These are phyloP conservation scores for Leccinum pellstonianum DNA, from an alignment of 768 basidiomycete species.

Conservation along the genomic window DNA sequence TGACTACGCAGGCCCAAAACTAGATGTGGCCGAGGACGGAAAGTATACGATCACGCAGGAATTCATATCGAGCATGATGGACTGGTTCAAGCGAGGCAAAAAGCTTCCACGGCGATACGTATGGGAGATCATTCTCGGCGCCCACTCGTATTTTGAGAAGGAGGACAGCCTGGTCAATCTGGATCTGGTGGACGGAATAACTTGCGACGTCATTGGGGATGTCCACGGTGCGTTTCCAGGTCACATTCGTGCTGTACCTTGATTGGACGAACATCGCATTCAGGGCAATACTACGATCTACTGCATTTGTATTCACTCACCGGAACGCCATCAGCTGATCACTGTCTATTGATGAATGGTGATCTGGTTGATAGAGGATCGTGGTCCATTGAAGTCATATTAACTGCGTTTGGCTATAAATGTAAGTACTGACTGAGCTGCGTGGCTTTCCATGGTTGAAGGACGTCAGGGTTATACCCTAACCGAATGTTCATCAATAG, in stretches of 20 bases:
- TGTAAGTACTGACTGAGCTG: constrained; percentile 46
- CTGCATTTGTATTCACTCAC: constrained; percentile 85
- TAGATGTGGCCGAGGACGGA: constrained; percentile 56
- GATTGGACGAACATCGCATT: constrained; percentile 10
- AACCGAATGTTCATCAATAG: constrained; percentile 89
- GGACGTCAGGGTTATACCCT: constrained; percentile 81
- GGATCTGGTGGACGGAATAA: constrained; percentile 69
- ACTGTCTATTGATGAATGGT: constrained; percentile 87
- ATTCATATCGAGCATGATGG: constrained; percentile 84
- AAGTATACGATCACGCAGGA: constrained; percentile 71
- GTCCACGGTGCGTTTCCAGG: constrained; percentile 67
- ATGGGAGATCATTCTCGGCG: constrained; percentile 95
- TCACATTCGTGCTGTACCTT: neutral
- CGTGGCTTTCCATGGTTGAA: constrained; percentile 13
- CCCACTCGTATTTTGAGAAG: constrained; percentile 67
- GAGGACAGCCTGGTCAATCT: constrained; percentile 84
- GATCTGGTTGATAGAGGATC: constrained; percentile 98
- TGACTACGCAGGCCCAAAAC: constrained; percentile 71
- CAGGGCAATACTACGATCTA: constrained; percentile 95
- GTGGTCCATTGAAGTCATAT: constrained; percentile 90
- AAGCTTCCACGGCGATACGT: constrained; percentile 84
- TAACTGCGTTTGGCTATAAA: constrained; percentile 94
- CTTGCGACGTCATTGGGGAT: constrained; percentile 93
- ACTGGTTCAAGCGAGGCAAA: constrained; percentile 94
- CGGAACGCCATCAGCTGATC: constrained; percentile 80